A percentile compares a stretch with the other conserved stretches of the same genome.
Evolutionary conservation across 257 asterid species (phyloP).

Genomic region (Nicotiana tabacum): DNA sequence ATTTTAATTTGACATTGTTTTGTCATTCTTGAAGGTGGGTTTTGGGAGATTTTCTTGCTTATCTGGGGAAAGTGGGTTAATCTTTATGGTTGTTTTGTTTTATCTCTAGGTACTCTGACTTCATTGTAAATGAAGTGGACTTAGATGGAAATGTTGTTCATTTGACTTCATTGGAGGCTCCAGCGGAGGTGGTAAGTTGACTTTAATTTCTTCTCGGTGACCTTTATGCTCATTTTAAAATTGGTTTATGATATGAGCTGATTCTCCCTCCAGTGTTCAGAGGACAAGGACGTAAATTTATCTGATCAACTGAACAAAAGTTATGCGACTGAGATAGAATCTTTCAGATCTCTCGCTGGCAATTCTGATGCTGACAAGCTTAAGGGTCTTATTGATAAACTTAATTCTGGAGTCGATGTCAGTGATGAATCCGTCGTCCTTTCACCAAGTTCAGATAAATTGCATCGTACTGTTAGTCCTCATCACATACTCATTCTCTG

Average conservation of each 20-base stretch:
- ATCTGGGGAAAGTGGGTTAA: not conserved
- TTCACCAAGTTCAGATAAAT: slow-evolving; percentile 78
- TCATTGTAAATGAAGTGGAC: slow-evolving; percentile 91
- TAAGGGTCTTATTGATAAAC: slow-evolving; percentile 45
- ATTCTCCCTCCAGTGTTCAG: slow-evolving; percentile 40
- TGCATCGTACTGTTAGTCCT: slow-evolving; percentile 67
- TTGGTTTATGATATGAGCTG: slow-evolving; percentile 12
- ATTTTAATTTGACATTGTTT: not conserved
- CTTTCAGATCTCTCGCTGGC: slow-evolving; percentile 73
- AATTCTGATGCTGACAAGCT: slow-evolving; percentile 58
- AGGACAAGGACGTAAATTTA: slow-evolving; percentile 41
- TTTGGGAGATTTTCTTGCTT: not conserved
- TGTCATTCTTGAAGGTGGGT: not conserved
- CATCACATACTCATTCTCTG: not conserved
- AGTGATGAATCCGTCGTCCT: slow-evolving; percentile 52
- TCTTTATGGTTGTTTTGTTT: slow-evolving; percentile 11
- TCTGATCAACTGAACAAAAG: slow-evolving; percentile 46
- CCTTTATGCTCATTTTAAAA: not conserved
- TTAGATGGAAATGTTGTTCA: slow-evolving; percentile 79
- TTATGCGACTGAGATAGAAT: slow-evolving; percentile 58
- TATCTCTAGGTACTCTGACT: slow-evolving; percentile 76
- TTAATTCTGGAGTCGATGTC: slow-evolving; percentile 39
- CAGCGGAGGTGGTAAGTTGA: slow-evolving; percentile 50
- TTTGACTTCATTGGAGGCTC: slow-evolving; percentile 66
- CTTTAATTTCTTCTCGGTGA: not conserved